Evolutionary conservation across 768 basidiomycete species (phyloP), one percentile per base, ranked within the genome.

Genomic region (Trametes elegans): DNA sequence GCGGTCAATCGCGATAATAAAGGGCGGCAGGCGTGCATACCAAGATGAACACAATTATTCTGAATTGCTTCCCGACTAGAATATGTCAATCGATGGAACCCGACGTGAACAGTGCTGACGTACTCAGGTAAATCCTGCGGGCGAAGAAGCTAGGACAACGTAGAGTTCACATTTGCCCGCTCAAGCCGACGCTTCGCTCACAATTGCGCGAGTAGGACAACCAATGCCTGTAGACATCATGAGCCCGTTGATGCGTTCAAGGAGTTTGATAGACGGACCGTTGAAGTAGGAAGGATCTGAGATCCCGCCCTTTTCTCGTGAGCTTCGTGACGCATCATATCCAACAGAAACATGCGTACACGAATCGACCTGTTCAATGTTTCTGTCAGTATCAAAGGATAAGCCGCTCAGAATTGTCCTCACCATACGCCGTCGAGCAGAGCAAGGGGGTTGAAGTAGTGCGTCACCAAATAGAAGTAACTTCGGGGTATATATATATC

Each of bases 101-200:
- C 10, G 5, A 19, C 6, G 8, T 6, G 5, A 32, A 18, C 9
- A 4, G 13, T 38, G 23, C n/a, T n/a, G 5, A 41, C 47, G 29
- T n/a, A 55, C 54, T 49, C 13, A 55, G 41, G 26, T 49, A 55
- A 3, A 55, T 48, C 3, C 54, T 28, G 5, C 54, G 54, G 1
- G 42, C 36, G 16, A 55, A 55, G 46, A 49, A 55, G 5, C 54
- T 55, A 10, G 2, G 29, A 19, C 13, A 5, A 5, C 2, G 7
- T 53, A 13, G n/a, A n/a, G n/a, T n/a, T n/a, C n/a, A n/a, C n/a
- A n/a, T n/a, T n/a, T n/a, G n/a, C n/a, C n/a, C n/a, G n/a, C n/a
- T n/a, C n/a, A n/a, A 31, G n/a, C 16, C 2, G 3, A 5, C 13
- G 7, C 2, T 2, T 29, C 18, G 1, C 19, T 31, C 11, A 54